These are phyloP conservation scores for Melastoma candidum DNA, from an alignment of 441 rosid genomes.

Conservation along the genomic window DNA sequence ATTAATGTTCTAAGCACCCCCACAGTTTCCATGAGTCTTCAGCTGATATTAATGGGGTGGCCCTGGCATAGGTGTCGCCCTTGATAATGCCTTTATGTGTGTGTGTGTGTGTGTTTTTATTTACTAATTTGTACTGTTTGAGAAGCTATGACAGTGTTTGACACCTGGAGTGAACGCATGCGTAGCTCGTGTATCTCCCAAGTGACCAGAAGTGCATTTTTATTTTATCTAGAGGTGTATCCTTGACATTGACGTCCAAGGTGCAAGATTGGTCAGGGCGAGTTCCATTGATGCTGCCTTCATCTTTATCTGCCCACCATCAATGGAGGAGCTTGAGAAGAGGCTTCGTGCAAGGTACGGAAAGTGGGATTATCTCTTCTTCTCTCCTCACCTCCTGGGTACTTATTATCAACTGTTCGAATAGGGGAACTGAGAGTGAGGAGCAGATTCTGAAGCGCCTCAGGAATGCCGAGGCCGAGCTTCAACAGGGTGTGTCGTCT, in stretches of 20 bases:
- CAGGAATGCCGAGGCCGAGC: conserved; percentile 60
- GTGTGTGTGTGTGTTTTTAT: too few relatives aligned
- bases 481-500: conserved; percentile 56
- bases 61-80: too few relatives aligned
- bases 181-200: too few relatives aligned
- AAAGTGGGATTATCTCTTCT: not conserved
- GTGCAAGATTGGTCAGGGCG: conserved; percentile 64
- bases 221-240: conserved; percentile 58
- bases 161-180: too few relatives aligned
- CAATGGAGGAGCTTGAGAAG: conserved; percentile 65
- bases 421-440: conserved; percentile 86
- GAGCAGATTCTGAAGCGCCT: conserved; percentile 75
- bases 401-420: conserved; percentile 9
- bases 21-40: too few relatives aligned
- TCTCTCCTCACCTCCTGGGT: conserved; percentile 4
- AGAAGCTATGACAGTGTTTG: too few relatives aligned
- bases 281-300: conserved; percentile 72
- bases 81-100: too few relatives aligned
- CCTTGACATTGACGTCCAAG: conserved; percentile 97
- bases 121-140: too few relatives aligned
- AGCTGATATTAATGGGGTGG: too few relatives aligned
- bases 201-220: not conserved
- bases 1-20: too few relatives aligned
- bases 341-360: conserved; percentile 76
- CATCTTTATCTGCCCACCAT: conserved; percentile 77